phyloP scores from a whole-genome alignment of 75 land plant genomes.

The Pinus tabuliformis region DNA sequence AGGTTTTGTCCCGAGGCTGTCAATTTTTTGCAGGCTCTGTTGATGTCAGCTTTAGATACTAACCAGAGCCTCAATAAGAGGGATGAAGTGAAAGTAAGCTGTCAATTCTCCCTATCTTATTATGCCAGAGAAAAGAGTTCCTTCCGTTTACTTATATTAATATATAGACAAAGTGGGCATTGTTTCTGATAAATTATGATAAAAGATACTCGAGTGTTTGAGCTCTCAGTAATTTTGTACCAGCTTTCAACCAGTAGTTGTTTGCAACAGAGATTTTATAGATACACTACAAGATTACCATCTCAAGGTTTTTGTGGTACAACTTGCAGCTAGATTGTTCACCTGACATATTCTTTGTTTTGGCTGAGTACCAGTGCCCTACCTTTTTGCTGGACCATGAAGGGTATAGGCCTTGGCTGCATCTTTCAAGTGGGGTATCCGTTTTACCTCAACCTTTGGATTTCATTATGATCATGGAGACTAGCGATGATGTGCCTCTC shows the following conservation, averaged over 20 bases:
- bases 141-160: background rate
- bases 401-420: constrained; percentile 46
- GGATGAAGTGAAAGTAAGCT: constrained; percentile 2
- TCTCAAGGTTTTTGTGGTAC: background rate
- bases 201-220: background rate
- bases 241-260: background rate
- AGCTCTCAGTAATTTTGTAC: background rate
- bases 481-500: constrained; percentile 49
- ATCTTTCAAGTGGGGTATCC: constrained; percentile 19
- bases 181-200: background rate
- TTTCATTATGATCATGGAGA: constrained; percentile 50
- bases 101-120: background rate
- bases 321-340: background rate
- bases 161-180: background rate
- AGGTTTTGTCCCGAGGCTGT: constrained; percentile 90
- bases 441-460: constrained; percentile 35
- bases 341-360: background rate
- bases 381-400: constrained; percentile 44
- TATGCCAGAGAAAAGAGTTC: background rate
- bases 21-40: constrained; percentile 52
- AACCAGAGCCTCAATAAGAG: constrained; percentile 6
- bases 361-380: background rate
- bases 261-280: too few species aligned
- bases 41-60: constrained; percentile 47
- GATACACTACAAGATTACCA: background rate